These are phyloP conservation scores for Physcomitrium patens DNA, from an alignment of 225 moss, liverwort and hornwort species.

Conservation along the genomic window DNA sequence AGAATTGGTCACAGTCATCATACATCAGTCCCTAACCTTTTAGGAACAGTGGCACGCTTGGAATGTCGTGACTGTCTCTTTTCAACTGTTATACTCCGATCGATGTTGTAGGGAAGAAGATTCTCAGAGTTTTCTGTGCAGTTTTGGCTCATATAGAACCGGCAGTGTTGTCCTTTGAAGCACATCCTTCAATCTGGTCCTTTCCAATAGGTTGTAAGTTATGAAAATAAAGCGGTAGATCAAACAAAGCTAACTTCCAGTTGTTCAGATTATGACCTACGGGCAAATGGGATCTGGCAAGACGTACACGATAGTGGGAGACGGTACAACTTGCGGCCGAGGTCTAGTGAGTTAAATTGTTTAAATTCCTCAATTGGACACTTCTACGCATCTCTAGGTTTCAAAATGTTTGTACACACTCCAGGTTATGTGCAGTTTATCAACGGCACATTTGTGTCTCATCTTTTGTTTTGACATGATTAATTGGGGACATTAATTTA, in stretches of 20 bases:
- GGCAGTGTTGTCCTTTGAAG: not conserved
- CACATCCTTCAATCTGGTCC: not conserved
- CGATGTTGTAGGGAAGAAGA: too few relatives aligned
- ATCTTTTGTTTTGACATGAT: not conserved
- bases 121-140: too few relatives aligned
- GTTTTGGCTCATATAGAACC: too few relatives aligned
- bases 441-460: not conserved
- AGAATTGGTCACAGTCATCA: too few relatives aligned
- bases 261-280: slow-evolving; percentile 69
- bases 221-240: slow-evolving; percentile 12
- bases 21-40: too few relatives aligned
- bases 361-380: not conserved
- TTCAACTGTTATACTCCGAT: too few relatives aligned
- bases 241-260: not conserved
- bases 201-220: not conserved
- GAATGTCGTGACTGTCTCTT: too few relatives aligned
- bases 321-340: slow-evolving; percentile 61
- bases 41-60: too few relatives aligned
- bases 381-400: slow-evolving; percentile 6
- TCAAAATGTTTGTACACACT: not conserved
- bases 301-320: slow-evolving; percentile 84
- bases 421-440: not conserved
- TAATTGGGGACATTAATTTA: not conserved
- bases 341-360: slow-evolving; percentile 65
- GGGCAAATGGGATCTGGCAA: slow-evolving; percentile 85